phyloP scores from a whole-genome alignment of 768 basidiomycete genomes.

The Pilatotrama ljubarskyi region DNA sequence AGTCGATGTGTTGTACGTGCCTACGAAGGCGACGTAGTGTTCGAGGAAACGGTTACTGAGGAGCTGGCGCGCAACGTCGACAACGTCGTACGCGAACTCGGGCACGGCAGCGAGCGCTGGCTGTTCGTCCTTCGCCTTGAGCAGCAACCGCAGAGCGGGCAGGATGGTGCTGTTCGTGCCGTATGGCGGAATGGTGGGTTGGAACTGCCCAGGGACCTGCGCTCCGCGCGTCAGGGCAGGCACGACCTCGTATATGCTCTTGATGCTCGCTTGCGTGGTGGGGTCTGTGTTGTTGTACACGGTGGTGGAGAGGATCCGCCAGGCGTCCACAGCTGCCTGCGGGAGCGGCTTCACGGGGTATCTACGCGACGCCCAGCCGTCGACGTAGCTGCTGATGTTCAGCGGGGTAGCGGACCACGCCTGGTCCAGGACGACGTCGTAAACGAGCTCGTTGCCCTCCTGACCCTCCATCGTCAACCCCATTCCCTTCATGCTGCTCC shows the following conservation, averaged over 20 bases:
- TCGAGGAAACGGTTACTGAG: constrained; percentile 40
- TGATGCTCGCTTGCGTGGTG: constrained; percentile 35
- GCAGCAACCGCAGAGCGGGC: constrained; percentile 26
- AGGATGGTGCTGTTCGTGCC: constrained; percentile 36
- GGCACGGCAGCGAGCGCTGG: constrained; percentile 26
- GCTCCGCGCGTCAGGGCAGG: constrained; percentile 37
- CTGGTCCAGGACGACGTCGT: constrained; percentile 42
- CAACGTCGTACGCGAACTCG: constrained; percentile 42
- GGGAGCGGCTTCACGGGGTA: constrained; percentile 35
- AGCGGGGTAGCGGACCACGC: constrained; percentile 40
- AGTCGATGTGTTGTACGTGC: constrained; percentile 28
- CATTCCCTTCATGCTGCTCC: constrained; percentile 39
- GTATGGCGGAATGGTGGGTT: constrained; percentile 38
- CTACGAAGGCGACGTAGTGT: constrained; percentile 34
- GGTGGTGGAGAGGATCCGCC: constrained; percentile 38
- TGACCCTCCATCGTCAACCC: constrained; percentile 42
- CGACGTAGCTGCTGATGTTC: constrained; percentile 34
- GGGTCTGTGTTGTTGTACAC: constrained; percentile 41
- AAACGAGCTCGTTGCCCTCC: constrained; percentile 46
- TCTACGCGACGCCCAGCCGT: constrained; percentile 38
- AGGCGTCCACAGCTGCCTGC: constrained; percentile 31
- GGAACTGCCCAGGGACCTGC: constrained; percentile 31
- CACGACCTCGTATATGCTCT: constrained; percentile 40
- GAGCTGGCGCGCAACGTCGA: constrained; percentile 43
- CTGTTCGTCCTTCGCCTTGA: constrained; percentile 19